Conservation (phyloP, 768 basidiomycete genomes). For the Saitozyma sp. region DNA sequence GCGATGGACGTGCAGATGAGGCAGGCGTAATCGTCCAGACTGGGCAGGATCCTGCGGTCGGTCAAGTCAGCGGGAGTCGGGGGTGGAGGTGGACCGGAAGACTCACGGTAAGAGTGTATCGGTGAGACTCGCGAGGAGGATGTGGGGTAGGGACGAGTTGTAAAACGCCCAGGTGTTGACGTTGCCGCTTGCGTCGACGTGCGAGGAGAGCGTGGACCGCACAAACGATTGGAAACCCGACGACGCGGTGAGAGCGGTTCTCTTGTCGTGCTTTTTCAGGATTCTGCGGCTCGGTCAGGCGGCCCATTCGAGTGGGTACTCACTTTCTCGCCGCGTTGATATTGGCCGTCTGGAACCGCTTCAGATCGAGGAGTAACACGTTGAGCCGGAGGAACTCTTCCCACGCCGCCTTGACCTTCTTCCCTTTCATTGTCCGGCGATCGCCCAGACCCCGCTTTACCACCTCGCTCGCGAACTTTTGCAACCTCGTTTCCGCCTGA, state of each 20-base stretch:
- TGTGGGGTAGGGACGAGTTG: slow-evolving; percentile 60
- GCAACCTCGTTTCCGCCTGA: slow-evolving; percentile 68
- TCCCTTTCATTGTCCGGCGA: slow-evolving; percentile 60
- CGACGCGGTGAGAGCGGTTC: slow-evolving; percentile 70
- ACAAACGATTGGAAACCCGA: slow-evolving; percentile 57
- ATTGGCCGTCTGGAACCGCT: slow-evolving; percentile 83
- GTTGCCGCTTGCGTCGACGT: slow-evolving; percentile 40
- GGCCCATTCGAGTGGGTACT: slow-evolving; percentile 12
- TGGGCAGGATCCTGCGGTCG: slow-evolving; percentile 37
- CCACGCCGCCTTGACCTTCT: slow-evolving; percentile 63
- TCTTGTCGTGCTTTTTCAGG: slow-evolving; percentile 89
- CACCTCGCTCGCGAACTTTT: slow-evolving; percentile 65
- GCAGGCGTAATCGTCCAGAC: slow-evolving; percentile 68
- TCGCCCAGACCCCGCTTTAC: slow-evolving; percentile 62
- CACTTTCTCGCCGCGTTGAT: slow-evolving; percentile 81
- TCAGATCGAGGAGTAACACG: slow-evolving; percentile 72
- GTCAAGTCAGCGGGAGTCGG: neutral
- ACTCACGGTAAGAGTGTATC: slow-evolving; percentile 69
- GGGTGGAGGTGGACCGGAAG: slow-evolving; percentile 73
- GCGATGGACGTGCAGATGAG: slow-evolving; percentile 85
- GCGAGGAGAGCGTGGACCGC: slow-evolving; percentile 41
- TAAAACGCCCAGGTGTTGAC: slow-evolving; percentile 51
- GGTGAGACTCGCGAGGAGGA: slow-evolving; percentile 78
- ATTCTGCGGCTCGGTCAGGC: slow-evolving; percentile 22
- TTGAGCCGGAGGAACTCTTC: slow-evolving; percentile 75